phyloP scores from a whole-genome alignment of 129 eudicot species.

The Gnaphalium uliginosum region DNA sequence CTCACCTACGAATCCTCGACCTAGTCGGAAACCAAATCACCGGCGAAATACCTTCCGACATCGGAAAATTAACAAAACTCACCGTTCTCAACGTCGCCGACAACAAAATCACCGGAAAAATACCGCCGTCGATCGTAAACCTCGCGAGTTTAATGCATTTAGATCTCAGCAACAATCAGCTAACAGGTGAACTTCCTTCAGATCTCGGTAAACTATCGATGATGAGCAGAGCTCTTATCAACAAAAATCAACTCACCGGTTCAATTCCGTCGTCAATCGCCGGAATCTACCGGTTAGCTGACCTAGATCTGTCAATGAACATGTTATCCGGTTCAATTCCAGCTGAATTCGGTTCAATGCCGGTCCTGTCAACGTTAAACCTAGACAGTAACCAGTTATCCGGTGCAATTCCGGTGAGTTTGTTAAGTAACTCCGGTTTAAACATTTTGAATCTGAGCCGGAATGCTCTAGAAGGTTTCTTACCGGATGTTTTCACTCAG shows the following conservation, averaged over 20 bases:
- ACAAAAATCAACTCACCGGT: slow-evolving; percentile 61
- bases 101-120: slow-evolving; percentile 56
- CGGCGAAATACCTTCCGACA: slow-evolving; percentile 60
- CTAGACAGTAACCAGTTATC: slow-evolving; percentile 59
- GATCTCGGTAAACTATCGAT: slow-evolving; percentile 66
- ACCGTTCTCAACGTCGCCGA: slow-evolving; percentile 74
- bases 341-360: slow-evolving; percentile 66
- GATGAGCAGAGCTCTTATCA: slow-evolving; percentile 82
- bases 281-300: slow-evolving; percentile 59
- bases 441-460: slow-evolving; percentile 73
- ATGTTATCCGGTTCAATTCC: slow-evolving; percentile 69
- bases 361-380: slow-evolving; percentile 70
- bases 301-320: slow-evolving; percentile 71
- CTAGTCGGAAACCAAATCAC: slow-evolving; percentile 71
- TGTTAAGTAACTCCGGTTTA: slow-evolving; percentile 57
- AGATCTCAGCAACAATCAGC: slow-evolving; percentile 67
- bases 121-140: slow-evolving; percentile 62
- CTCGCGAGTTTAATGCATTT: slow-evolving; percentile 59
- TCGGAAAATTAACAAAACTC: slow-evolving; percentile 54
- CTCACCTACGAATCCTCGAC: slow-evolving; percentile 60
- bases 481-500: slow-evolving; percentile 74
- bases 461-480: slow-evolving; percentile 54
- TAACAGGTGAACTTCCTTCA: slow-evolving; percentile 60
- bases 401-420: slow-evolving; percentile 53
- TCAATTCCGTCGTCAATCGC: slow-evolving; percentile 62